Evolutionary conservation across 306 rosid species (phyloP).

Genomic region (Vicia sativa): DNA sequence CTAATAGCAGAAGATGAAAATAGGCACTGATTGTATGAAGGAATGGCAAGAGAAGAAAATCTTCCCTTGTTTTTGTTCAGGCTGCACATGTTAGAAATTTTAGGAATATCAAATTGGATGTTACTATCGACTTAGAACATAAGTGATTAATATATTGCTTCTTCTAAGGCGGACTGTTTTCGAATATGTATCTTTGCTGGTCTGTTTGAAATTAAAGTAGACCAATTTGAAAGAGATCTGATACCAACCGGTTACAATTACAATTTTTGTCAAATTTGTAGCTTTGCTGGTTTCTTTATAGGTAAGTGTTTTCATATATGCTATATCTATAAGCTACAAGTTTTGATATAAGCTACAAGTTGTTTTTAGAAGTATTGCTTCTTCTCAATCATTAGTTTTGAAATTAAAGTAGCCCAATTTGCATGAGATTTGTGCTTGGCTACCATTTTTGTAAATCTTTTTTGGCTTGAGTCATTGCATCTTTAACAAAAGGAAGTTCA

Average conservation of each 20-base stretch:
- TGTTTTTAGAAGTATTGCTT: too few species aligned
- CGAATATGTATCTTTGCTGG: slow-evolving; percentile 15
- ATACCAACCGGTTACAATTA: background rate
- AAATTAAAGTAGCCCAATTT: slow-evolving; percentile 21
- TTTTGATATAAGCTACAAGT: too few species aligned
- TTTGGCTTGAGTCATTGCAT: slow-evolving; percentile 1
- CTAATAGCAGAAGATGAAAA: slow-evolving; percentile 3
- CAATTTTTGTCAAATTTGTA: background rate
- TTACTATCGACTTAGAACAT: slow-evolving; percentile 8
- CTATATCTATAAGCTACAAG: too few species aligned
- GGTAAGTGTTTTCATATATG: too few species aligned
- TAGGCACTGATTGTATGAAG: slow-evolving; percentile 16
- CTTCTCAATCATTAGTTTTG: background rate
- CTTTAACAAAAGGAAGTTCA: slow-evolving; percentile 2
- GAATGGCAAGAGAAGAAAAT: slow-evolving; percentile 26
- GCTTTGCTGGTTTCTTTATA: background rate
- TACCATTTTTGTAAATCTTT: slow-evolving; percentile 7
- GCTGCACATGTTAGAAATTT: slow-evolving; percentile 32
- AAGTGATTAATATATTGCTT: slow-evolving; percentile 25
- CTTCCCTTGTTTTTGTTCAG: slow-evolving; percentile 22
- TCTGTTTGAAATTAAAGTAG: slow-evolving; percentile 14
- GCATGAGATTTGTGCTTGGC: background rate
- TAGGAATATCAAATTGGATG: slow-evolving; percentile 36
- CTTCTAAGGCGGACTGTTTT: background rate
- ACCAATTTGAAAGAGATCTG: slow-evolving; percentile 7